Percentiles rank a stretch among this genome's conserved stretches.
Conservation (phyloP, 177 flowering plant genomes). For the Vitis hybrid region DNA sequence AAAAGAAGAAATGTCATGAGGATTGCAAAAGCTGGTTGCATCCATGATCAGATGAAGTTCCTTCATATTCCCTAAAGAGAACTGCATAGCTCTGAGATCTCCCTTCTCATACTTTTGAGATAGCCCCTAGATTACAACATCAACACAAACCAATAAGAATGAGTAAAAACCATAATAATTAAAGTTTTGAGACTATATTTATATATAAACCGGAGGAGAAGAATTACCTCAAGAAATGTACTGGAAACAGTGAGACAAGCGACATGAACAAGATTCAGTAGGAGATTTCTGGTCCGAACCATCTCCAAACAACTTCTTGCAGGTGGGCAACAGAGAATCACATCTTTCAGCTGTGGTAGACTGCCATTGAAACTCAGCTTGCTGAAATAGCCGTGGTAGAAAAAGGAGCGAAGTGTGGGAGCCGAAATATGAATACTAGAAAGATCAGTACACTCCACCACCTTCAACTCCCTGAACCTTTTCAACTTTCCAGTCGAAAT, state of each 20-base stretch:
- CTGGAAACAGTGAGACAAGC: conserved; percentile 7
- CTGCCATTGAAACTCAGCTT: neutral
- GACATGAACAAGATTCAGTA: conserved; percentile 1
- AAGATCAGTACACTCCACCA: neutral
- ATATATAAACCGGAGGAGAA: too few relatives aligned
- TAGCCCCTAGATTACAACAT: neutral
- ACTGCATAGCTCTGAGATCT: neutral
- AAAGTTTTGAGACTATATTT: too few relatives aligned
- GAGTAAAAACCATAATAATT: neutral
- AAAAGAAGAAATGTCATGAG: conserved; percentile 10
- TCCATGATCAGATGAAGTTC: conserved; percentile 24
- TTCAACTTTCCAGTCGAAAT: neutral
- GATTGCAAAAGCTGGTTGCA: conserved; percentile 8
- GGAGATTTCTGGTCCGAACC: neutral
- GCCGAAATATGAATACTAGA: neutral
- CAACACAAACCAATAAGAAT: neutral
- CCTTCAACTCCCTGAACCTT: conserved; percentile 12
- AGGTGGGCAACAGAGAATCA: conserved; percentile 5
- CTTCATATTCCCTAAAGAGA: conserved; percentile 10
- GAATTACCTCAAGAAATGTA: conserved; percentile 27
- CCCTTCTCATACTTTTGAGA: neutral
- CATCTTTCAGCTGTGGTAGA: neutral
- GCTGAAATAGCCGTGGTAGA: neutral
- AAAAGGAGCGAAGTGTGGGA: conserved; percentile 9
- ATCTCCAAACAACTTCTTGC: neutral